Evolutionary conservation across 2,329 filamentous ascomycete species (phyloP), one percentile per base, ranked within the genome.

Genomic region (Hymenoscyphus occultus): DNA sequence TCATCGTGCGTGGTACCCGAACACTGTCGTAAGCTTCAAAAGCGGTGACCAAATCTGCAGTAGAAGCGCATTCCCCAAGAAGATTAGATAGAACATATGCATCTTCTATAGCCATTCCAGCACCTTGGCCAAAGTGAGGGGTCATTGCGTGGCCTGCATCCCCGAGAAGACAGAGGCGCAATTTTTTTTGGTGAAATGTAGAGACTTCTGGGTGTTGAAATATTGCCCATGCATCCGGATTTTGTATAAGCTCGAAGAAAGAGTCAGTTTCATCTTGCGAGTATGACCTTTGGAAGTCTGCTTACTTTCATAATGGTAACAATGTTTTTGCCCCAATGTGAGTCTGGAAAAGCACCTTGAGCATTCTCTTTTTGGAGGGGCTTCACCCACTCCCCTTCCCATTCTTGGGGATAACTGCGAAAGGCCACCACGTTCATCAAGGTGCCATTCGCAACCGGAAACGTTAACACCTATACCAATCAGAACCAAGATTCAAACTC

Each of bases 71-170:
- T 12, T 39, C 22, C 16, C 61, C 77, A 0, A 87, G 74, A 0
- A 86, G 69, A 1, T 78, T 76, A 0, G 78, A 76, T 0, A 80
- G 71, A 9, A 79, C 74, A 12, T 75, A 74, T 1, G 74, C 76
- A 65, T 85, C 83, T 67, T 85, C 82, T 65, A 87, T 81, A 1
- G 81, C 83, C 68, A 86, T 80, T 0, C 83, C 84, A 0, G 83
- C 81, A 1, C 85, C 86, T 1, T 84, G 80, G 0, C 84, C 85
- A 4, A 85, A 81, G 42, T 84, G 81, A 0, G 86, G 86, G 0
- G 84, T 82, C 48, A 83, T 83, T 0, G 84, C 84, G 71, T 89
- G 86, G 0, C 86, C 86, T 0, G 86, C 84, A 70, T 89, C 86
- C 5, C 86, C 86, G 0, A 84, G 74, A 2, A 88, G 77, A 61